Conservation (phyloP, 1,139 yeast genomes). For the Hansenula anomala region DNA sequence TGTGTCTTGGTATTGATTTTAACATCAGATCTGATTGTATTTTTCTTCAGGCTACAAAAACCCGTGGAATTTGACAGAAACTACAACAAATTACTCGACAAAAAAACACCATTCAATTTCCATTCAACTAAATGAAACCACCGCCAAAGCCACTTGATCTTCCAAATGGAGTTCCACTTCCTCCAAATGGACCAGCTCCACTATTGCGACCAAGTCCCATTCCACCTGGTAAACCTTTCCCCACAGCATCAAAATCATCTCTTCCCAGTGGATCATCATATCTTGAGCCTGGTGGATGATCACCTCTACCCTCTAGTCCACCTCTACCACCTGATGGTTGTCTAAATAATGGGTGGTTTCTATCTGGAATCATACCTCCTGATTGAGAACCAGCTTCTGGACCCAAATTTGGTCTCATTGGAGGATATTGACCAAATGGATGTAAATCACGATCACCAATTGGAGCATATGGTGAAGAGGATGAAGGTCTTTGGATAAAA, state of each 20-base stretch:
- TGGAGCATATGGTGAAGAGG: slow-evolving; percentile 24
- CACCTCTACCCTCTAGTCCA: slow-evolving; percentile 17
- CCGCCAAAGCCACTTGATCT: slow-evolving; percentile 3
- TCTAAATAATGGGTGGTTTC: slow-evolving; percentile 48
- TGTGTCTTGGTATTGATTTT: too few relatives aligned
- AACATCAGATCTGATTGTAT: too few relatives aligned
- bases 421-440: slow-evolving; percentile 47
- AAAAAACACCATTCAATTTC: too few relatives aligned
- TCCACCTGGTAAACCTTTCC: slow-evolving; percentile 46
- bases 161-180: slow-evolving; percentile 2
- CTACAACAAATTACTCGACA: too few relatives aligned
- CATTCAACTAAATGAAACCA: neutral
- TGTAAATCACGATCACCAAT: slow-evolving; percentile 48
- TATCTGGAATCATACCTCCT: slow-evolving; percentile 56
- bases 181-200: slow-evolving; percentile 2
- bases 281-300: slow-evolving; percentile 47
- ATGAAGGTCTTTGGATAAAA: neutral
- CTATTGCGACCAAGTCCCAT: slow-evolving; percentile 24
- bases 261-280: slow-evolving; percentile 50
- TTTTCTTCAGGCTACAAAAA: too few relatives aligned
- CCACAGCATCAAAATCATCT: slow-evolving; percentile 38
- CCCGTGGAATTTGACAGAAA: too few relatives aligned
- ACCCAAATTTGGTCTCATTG: slow-evolving; percentile 35
- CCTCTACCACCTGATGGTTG: neutral
- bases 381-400: slow-evolving; percentile 26